Evolutionary conservation across 352 stramenopile genomes (phyloP), one percentile per base, ranked within the genome.

Genomic region (Globisporangium spinosum): DNA sequence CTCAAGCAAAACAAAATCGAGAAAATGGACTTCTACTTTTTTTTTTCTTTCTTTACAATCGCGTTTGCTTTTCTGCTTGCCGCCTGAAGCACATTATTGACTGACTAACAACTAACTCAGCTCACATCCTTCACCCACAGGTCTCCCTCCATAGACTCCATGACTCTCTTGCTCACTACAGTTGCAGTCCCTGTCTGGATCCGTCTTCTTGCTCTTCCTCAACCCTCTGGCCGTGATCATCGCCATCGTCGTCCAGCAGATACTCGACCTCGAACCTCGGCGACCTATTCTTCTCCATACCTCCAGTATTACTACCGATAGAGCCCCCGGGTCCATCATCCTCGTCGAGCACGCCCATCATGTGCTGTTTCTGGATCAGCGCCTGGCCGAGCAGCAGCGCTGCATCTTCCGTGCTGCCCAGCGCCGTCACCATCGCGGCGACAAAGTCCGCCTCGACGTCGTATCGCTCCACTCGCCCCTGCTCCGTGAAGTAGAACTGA

Each of bases 391-490:
- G 62, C 61, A 88, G 68, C 65, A 68, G 70, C 51, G 70, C 64
- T 13, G 72, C 80, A 32, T 82, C 74, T 0, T 70, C 65, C 22
- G 83, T 40, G 49, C 58, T 62, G 13, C 76, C 69, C 22, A 88
- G 47, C 22, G 77, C 64, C 29, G 80, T 69, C 69, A 80, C 72
- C 6, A 88, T 53, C 0, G 70, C 77, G 7, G 58, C 43, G 0
- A 81, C 69, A 34, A 82, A 76, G 62, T 85, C 74, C 0, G 70
- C 70, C 34, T 78, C 70, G 51, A 77, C 68, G 51, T 78, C 69
- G 38, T 72, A 73, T 9, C 62, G 56, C 47, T 75, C 62, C 43
- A 80, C 60, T 27, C 68, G 79, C 32, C 65, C 68, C 1, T 68
- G 32, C 10, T 49, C 63, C 29, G 62, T 75, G 29, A 87, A 85